Conservation (phyloP, 2,329 filamentous ascomycete species). For the Aspergillus japonicus region DNA sequence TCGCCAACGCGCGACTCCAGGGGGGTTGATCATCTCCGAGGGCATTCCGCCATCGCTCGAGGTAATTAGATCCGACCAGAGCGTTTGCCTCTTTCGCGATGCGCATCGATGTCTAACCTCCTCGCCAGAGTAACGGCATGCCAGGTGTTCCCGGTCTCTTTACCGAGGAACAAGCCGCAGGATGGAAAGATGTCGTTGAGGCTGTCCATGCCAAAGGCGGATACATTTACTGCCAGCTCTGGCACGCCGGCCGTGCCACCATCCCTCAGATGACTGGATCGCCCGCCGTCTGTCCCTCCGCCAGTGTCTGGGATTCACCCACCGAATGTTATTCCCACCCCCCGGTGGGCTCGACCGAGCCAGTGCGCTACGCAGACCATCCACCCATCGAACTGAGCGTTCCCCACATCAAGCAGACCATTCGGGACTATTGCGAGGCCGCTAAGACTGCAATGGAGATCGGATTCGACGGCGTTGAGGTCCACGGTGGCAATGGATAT, state of each 20-base stretch:
- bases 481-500: conserved; percentile 53
- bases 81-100: not conserved
- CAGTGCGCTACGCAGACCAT: conserved; percentile 44
- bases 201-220: conserved; percentile 53
- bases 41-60: conserved; percentile 40
- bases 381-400: conserved; percentile 47
- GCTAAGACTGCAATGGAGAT: conserved; percentile 54
- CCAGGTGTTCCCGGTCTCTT: conserved; percentile 38
- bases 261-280: conserved; percentile 43
- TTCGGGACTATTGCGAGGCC: conserved; percentile 46
- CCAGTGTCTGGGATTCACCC: conserved; percentile 47
- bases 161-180: conserved; percentile 43
- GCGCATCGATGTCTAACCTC: not conserved
- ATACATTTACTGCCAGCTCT: conserved; percentile 44
- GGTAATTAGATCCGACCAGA: conserved; percentile 30
- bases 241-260: conserved; percentile 51
- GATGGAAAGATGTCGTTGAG: conserved; percentile 53
- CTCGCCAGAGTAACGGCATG: conserved; percentile 38
- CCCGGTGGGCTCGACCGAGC: conserved; percentile 35
- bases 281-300: conserved; percentile 40
- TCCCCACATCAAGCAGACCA: conserved; percentile 46
- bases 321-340: conserved; percentile 45
- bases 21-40: conserved; percentile 40
- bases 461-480: conserved; percentile 56
- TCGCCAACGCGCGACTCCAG: conserved; percentile 38